Conservation (phyloP, 2,329 filamentous ascomycete genomes). For the Colletotrichum phormii region DNA sequence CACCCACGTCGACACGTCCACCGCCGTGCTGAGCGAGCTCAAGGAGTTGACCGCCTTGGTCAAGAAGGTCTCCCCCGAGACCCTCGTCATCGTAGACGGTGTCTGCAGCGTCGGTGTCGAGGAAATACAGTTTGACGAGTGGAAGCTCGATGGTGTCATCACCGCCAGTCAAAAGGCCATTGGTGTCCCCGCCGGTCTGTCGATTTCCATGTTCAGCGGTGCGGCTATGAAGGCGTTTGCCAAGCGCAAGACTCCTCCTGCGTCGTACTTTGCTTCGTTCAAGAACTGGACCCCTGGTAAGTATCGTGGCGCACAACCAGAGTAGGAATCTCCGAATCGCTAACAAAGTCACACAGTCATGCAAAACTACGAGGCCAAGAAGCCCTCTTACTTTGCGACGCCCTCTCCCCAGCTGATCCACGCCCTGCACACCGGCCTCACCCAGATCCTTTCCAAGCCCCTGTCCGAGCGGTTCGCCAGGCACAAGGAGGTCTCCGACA, state of each 20-base stretch:
- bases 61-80: slow-evolving; percentile 88
- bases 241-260: slow-evolving; percentile 82
- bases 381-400: slow-evolving; percentile 97
- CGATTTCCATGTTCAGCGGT: slow-evolving; percentile 93
- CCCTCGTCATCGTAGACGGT: slow-evolving; percentile 91
- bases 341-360: slow-evolving; percentile 71
- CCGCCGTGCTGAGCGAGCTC: slow-evolving; percentile 92
- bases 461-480: slow-evolving; percentile 84
- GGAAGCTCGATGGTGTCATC: slow-evolving; percentile 91
- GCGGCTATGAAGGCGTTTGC: slow-evolving; percentile 86
- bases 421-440: slow-evolving; percentile 89
- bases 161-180: slow-evolving; percentile 98
- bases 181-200: slow-evolving; percentile 92
- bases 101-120: slow-evolving; percentile 97
- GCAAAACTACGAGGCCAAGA: slow-evolving; percentile 98
- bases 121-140: slow-evolving; percentile 95
- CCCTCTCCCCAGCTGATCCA: slow-evolving; percentile 94
- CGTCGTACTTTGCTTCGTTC: slow-evolving; percentile 94
- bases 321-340: background rate
- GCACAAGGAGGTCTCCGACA: slow-evolving; percentile 83
- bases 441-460: slow-evolving; percentile 84
- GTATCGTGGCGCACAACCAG: slow-evolving; percentile 41
- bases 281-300: slow-evolving; percentile 95
- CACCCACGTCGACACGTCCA: slow-evolving; percentile 97
- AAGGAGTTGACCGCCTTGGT: slow-evolving; percentile 86